Base-by-base conservation (phyloP, 75 land plant species). In the Pseudotsuga menziesii region DNA sequence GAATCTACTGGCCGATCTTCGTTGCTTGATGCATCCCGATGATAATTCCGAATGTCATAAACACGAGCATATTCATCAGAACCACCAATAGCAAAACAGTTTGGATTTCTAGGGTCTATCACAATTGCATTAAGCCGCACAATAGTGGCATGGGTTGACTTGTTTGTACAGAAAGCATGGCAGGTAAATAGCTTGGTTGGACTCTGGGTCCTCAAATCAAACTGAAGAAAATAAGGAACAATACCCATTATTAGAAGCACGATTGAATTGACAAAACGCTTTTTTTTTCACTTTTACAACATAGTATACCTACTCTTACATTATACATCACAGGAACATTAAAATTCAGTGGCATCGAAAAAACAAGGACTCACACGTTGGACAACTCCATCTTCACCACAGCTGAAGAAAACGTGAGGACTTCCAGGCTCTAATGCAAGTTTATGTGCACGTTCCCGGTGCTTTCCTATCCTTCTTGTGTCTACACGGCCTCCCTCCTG, bases 321-420 rank as follows among this genome's bases (percentile, higher is more conserved):
- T 35, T 41, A 74, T 61, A 35, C 48, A 69, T 4, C 8, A 69
- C 72, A 69, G 44, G 48, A n/a, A 69, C 11, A n/a, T 8, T 13
- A 67, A n/a, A 69, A 64, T 36, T 35, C 32, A 15, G 35, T 64
- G 41, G 35, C 29, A 67, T 55, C 35, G 56, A 41, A 35, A 35
- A 35, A 58, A 76, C 56, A 57, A 23, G 12, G 62, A 78, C 88
- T 81, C 75, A 94, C 99, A 78, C 88, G 99, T 22, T 84, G 87
- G 52, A 97, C 99, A 41, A 92, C 74, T 60, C 98, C 99, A 91
- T 97, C 99, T 85, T 97, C 99, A 54, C 93, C 99, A 75, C 95
- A 94, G 55, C 91, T 90, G 58, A 85, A 94, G 67, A 97, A 92
- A 48, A 84, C 82, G 57, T 93, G 79, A 69, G 98, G 88, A 77